Percentiles rank a stretch among this genome's conserved stretches.
phyloP scores from a whole-genome alignment of 768 basidiomycete species.

The Sarcomyxa edulis region DNA sequence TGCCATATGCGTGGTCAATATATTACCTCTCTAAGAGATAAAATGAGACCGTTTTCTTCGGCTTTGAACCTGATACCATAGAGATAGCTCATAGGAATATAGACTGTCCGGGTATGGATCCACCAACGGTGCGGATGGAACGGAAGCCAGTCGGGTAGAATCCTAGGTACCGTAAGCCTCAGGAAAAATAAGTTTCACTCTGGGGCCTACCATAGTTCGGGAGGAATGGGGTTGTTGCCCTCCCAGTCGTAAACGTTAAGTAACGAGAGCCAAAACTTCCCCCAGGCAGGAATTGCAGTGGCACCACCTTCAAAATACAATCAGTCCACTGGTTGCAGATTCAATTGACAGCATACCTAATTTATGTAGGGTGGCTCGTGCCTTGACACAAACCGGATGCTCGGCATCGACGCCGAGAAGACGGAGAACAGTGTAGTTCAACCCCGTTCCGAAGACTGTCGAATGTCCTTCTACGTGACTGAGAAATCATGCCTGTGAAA shows the following conservation, averaged over 20 bases:
- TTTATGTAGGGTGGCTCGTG: conserved; percentile 76
- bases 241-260: conserved; percentile 96
- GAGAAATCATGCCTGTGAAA: conserved; percentile 7
- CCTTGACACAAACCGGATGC: conserved; percentile 79
- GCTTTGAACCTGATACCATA: conserved; percentile 67
- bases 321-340: not conserved
- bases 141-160: conserved; percentile 86
- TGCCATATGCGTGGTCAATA: not conserved
- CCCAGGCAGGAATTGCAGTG: conserved; percentile 80
- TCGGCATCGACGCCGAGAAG: conserved; percentile 82
- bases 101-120: conserved; percentile 92
- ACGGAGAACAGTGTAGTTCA: conserved; percentile 87
- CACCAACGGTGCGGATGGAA: conserved; percentile 97
- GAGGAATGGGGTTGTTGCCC: conserved; percentile 85
- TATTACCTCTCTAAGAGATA: conserved; percentile 66
- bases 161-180: conserved; percentile 38
- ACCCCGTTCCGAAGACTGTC: conserved; percentile 89
- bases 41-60: conserved; percentile 71
- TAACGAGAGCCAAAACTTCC: conserved; percentile 93
- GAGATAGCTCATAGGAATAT: conserved; percentile 87
- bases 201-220: conserved; percentile 77
- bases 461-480: conserved; percentile 94
- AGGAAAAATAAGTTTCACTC: not conserved
- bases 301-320: conserved; percentile 61
- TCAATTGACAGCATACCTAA: conserved; percentile 46